Evolutionary conservation across 768 basidiomycete genomes (phyloP).

Genomic region (Floccularia luteovirens): DNA sequence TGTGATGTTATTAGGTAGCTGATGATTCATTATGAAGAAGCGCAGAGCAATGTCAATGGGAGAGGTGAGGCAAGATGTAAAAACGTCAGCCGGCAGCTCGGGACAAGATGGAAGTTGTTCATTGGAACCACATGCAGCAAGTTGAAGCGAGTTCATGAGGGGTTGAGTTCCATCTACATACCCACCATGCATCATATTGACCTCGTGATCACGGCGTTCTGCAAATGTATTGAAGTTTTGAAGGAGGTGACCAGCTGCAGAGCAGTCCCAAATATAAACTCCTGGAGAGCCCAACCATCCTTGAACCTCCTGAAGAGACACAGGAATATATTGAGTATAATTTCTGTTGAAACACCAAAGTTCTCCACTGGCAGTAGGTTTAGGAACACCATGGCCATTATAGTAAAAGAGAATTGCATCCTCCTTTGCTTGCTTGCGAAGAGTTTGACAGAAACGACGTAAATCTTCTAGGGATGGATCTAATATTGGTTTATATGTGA

Average conservation of each 20-base stretch:
- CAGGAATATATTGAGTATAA: slow-evolving; percentile 98
- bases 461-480: slow-evolving; percentile 95
- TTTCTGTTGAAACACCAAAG: slow-evolving; percentile 98
- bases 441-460: slow-evolving; percentile 73
- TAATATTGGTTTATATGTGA: slow-evolving; percentile 88
- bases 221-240: slow-evolving; percentile 83
- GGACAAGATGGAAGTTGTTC: slow-evolving; percentile 93
- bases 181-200: slow-evolving; percentile 48
- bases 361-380: slow-evolving; percentile 91
- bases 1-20: slow-evolving; percentile 71
- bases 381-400: slow-evolving; percentile 97
- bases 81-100: slow-evolving; percentile 94
- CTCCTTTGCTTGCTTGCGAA: slow-evolving; percentile 86
- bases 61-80: slow-evolving; percentile 95
- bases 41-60: slow-evolving; percentile 97
- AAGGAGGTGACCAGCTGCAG: slow-evolving; percentile 91
- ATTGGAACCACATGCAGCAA: slow-evolving; percentile 88
- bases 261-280: slow-evolving; percentile 99
- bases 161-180: slow-evolving; percentile 58
- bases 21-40: slow-evolving; percentile 87
- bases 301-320: slow-evolving; percentile 90
- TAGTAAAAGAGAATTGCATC: slow-evolving; percentile 96
- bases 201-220: slow-evolving; percentile 65
- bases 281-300: slow-evolving; percentile 91
- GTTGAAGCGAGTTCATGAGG: slow-evolving; percentile 83